A percentile compares a stretch with the other conserved stretches of the same genome.
These are phyloP conservation scores for Pythium apleroticum DNA, from an alignment of 352 stramenopile genomes.

Conservation along the genomic window DNA sequence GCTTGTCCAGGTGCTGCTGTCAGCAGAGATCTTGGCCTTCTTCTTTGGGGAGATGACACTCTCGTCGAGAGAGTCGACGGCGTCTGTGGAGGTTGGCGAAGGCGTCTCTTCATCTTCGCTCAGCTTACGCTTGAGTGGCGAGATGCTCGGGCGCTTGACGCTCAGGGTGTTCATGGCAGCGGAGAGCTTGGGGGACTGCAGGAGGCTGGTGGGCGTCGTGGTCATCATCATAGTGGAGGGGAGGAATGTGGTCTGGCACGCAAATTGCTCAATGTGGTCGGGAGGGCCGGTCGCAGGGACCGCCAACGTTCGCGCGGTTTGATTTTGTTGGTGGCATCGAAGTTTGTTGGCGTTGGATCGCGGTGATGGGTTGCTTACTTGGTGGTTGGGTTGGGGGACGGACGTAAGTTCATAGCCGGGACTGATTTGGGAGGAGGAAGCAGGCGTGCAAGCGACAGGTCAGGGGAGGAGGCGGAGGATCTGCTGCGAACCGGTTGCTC, in stretches of 20 bases:
- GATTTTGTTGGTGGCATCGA: constrained; percentile 13
- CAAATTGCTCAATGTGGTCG: constrained; percentile 21
- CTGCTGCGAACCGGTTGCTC: constrained; percentile 8
- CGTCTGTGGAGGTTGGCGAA: constrained; percentile 19
- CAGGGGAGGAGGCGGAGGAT: constrained; percentile 16
- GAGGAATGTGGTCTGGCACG: background rate
- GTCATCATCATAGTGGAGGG: constrained; percentile 27
- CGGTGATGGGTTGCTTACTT: constrained; percentile 15
- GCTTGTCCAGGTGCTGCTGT: constrained; percentile 1
- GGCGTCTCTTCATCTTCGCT: constrained; percentile 26
- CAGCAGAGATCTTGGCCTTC: constrained; percentile 14
- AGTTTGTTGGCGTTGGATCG: constrained; percentile 23
- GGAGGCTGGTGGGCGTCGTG: constrained; percentile 17
- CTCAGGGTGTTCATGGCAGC: constrained; percentile 29
- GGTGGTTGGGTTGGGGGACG: constrained; percentile 16
- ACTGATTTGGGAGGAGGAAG: constrained; percentile 14
- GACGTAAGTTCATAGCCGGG: constrained; percentile 11
- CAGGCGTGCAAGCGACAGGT: constrained; percentile 6
- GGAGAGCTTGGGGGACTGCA: constrained; percentile 28
- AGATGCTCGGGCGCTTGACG: constrained; percentile 41
- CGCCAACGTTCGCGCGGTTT: background rate
- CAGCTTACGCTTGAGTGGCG: constrained; percentile 52
- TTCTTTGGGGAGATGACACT: constrained; percentile 21
- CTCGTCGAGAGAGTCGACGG: constrained; percentile 3
- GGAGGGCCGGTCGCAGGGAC: background rate